Evolutionary conservation across 2,329 filamentous ascomycete genomes (phyloP), one percentile per base, ranked within the genome.

Genomic region (Verticillium tricorpus): DNA sequence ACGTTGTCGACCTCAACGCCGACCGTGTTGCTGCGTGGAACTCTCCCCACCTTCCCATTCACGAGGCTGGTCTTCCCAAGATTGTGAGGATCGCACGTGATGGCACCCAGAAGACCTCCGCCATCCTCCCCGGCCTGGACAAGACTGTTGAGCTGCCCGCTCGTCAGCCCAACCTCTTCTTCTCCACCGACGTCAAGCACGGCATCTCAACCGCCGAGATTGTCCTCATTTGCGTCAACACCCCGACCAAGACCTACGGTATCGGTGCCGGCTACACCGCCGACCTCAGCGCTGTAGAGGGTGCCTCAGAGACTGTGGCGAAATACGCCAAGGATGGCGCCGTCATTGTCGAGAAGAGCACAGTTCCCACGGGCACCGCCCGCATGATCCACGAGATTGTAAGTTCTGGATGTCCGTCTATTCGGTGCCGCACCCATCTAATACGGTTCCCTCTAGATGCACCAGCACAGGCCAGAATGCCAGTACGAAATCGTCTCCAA

Each of bases 321-420:
- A 78, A 84, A 66, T 80, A 88, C 64, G 88, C 90, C 3, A 85
- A 82, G 34, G 78, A 82, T 19, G 88, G 87, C 57, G 85, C 89
- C 60, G 90, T 93, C 61, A 85, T 94, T 58, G 90, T 93, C 22
- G 90, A 93, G 77, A 94, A 93, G 78, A 90, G 86, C 61, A 94
- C 91, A 0, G 91, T 93, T 31, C 91, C 91, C 2, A 91, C 89
- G 72, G 81, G 88, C 64, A 93, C 90, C 5, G 89, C 89, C 2
- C 83, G 91, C 67, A 83, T 87, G 35, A 86, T 93, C 45, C 82
- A 84, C 67, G 83, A 88, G 66, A 91, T 87, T 66, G 86, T 92
- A 75, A 74, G 80, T 71, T 34, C 4, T 40, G 12, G 8, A 7
- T n/a, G 28, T 17, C 37, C 2, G 3, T 15, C 37, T 40, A 7